Evolutionary conservation across 495 filamentous ascomycete genomes (phyloP).

Genomic region (Evernia prunastri): DNA sequence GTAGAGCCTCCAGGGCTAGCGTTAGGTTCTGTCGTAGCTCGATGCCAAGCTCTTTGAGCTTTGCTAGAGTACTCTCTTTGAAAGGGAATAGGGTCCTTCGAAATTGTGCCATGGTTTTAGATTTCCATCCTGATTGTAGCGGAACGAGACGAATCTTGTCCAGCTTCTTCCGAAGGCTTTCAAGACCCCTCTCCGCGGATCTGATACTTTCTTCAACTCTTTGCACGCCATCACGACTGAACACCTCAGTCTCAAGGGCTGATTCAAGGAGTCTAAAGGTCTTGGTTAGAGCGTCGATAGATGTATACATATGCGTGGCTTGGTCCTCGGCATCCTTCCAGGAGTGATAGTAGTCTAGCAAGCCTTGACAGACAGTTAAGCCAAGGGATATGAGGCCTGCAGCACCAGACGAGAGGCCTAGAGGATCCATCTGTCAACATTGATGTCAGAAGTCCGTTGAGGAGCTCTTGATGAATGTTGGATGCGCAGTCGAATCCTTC

Average conservation of each 20-base stretch:
- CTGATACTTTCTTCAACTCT: background rate
- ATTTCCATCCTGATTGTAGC: background rate
- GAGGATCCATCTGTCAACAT: background rate
- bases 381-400: background rate
- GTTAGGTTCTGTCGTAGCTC: background rate
- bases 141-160: background rate
- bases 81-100: background rate
- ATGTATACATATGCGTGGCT: background rate
- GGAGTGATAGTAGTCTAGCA: background rate
- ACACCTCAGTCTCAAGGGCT: background rate
- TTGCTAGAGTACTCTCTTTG: background rate
- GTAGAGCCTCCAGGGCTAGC: background rate
- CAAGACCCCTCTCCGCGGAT: background rate
- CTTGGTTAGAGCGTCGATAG: background rate
- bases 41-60: background rate
- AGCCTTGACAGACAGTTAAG: background rate
- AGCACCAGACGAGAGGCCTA: background rate
- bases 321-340: background rate
- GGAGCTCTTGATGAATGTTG: background rate
- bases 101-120: background rate
- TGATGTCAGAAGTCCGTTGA: background rate
- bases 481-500: background rate
- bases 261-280: background rate
- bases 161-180: constrained; percentile 2
- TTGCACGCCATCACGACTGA: background rate